Base-by-base conservation (phyloP, 2,329 filamentous ascomycete species). In the Atkinsonella texensis region DNA sequence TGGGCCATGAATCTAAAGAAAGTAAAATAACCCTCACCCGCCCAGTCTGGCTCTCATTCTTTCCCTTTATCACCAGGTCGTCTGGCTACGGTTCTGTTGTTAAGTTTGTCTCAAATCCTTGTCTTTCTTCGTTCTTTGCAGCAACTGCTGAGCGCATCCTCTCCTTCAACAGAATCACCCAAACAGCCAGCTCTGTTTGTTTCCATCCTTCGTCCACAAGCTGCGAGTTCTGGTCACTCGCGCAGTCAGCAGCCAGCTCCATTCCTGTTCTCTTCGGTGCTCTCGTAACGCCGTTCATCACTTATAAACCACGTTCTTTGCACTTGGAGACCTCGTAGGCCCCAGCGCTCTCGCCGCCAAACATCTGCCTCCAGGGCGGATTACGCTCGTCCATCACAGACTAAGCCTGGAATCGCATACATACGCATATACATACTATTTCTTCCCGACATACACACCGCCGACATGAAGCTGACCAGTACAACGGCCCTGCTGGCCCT, bases 401-500 rank as follows among this genome's bases (percentile, higher is more conserved):
- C 2, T 13, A 12, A 12, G 11, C 11, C 11, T 15, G 15, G 11
- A 38, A 12, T 12, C 35, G 35, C 35, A 38, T 15, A 12, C 35
- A 4, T 38, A 38, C 35, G 35, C 35, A 38, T 4, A 38, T 15
- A 38, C 35, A 38, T 7, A 38, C 35, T 13, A 38, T 38, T 7
- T 32, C 11, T 3, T 13, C 18, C n/a, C 57, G 15, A 33, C 50
- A 52, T 49, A 9, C 6, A 9, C 6, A 23, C 33, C n/a, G 39
- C 39, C 58, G 56, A 33, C 48, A 72, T 72, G 70, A 71, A 70
- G 60, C 58, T 64, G 53, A 54, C 58, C 49, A 54, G 60, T 44
- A 55, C 58, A 40, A 53, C 63, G 47, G 62, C 63, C 49, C 51
- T 70, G 43, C 64, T 70, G 55, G 71, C 71, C 55, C 55, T 71